Conservation (phyloP, 1,284 basidiomycete species). For the Leccinum pachyderme region DNA sequence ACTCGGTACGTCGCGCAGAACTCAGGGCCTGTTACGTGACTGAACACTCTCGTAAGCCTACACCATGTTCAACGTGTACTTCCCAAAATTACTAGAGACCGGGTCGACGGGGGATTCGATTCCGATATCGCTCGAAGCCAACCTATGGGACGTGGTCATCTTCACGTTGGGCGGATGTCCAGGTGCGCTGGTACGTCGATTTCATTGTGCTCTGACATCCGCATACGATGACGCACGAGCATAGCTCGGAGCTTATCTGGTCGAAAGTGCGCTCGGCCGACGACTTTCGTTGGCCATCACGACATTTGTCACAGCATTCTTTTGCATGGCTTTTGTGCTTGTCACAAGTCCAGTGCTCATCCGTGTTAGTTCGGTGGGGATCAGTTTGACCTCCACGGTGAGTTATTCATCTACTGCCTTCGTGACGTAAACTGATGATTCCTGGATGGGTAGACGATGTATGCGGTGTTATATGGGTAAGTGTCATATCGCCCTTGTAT, state of each 20-base stretch:
- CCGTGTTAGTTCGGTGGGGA: constrained; percentile 75
- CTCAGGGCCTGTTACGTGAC: constrained; percentile 8
- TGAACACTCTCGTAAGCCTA: constrained; percentile 50
- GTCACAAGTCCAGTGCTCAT: constrained; percentile 64
- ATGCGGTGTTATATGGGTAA: constrained; percentile 83
- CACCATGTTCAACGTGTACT: constrained; percentile 97
- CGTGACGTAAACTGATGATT: background rate
- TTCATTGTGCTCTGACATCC: constrained; percentile 3
- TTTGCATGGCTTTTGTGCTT: constrained; percentile 73
- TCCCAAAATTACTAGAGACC: constrained; percentile 86
- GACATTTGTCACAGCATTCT: constrained; percentile 79
- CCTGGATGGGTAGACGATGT: constrained; percentile 65
- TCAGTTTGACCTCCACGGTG: constrained; percentile 80
- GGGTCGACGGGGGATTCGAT: constrained; percentile 31
- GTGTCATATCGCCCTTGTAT: constrained; percentile 6
- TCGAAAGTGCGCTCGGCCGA: constrained; percentile 78
- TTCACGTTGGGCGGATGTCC: constrained; percentile 86
- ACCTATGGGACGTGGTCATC: constrained; percentile 80
- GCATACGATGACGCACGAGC: background rate
- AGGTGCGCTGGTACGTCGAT: constrained; percentile 69
- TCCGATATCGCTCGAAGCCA: constrained; percentile 59
- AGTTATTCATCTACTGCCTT: constrained; percentile 23
- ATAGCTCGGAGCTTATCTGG: constrained; percentile 87
- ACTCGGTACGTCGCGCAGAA: constrained; percentile 54
- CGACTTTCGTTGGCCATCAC: constrained; percentile 77